Percentiles rank a stretch among this genome's conserved stretches.
These are phyloP conservation scores for Secale cereale DNA, from an alignment of 176 grass and related monocot genomes.

Conservation along the genomic window DNA sequence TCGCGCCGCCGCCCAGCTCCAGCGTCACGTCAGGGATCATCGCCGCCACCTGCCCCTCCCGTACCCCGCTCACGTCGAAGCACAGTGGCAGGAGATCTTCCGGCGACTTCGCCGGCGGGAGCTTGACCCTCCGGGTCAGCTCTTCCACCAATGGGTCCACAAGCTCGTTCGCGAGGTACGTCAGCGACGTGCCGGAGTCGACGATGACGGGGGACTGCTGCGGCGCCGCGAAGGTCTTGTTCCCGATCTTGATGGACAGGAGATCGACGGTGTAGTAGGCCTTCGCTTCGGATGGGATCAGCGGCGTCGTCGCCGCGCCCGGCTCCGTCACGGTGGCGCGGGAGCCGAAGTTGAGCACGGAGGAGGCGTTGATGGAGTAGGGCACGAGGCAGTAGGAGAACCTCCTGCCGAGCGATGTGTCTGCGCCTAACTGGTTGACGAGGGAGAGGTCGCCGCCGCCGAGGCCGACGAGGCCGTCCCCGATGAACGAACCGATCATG, in stretches of 20 bases:
- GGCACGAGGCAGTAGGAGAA: slow-evolving; percentile 74
- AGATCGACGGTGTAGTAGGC: slow-evolving; percentile 51
- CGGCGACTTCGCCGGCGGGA: slow-evolving; percentile 27
- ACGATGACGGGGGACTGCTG: slow-evolving; percentile 31
- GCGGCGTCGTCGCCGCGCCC: slow-evolving; percentile 22
- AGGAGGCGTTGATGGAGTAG: slow-evolving; percentile 1
- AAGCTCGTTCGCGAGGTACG: slow-evolving; percentile 24
- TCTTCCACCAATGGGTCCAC: slow-evolving; percentile 16
- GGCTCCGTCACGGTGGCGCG: slow-evolving; percentile 26
- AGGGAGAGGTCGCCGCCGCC: slow-evolving; percentile 45
- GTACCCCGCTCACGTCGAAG: slow-evolving; percentile 25
- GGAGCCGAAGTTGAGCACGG: slow-evolving; percentile 50
- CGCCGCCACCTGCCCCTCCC: too few relatives aligned
- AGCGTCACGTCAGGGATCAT: slow-evolving; percentile 47
- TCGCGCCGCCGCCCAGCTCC: slow-evolving; percentile 33
- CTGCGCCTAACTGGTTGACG: slow-evolving; percentile 32
- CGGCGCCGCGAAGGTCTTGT: background rate
- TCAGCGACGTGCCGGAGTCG: slow-evolving; percentile 63
- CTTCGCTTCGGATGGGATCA: background rate
- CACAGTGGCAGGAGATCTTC: slow-evolving; percentile 39
- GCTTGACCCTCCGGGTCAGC: slow-evolving; percentile 16
- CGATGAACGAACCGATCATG: slow-evolving; percentile 13
- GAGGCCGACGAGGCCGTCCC: slow-evolving; percentile 54
- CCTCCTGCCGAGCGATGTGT: slow-evolving; percentile 12
- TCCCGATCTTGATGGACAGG: slow-evolving; percentile 37